Evolutionary conservation across 1,284 basidiomycete species (phyloP).

Genomic region (Apiotrichum gamsii): DNA sequence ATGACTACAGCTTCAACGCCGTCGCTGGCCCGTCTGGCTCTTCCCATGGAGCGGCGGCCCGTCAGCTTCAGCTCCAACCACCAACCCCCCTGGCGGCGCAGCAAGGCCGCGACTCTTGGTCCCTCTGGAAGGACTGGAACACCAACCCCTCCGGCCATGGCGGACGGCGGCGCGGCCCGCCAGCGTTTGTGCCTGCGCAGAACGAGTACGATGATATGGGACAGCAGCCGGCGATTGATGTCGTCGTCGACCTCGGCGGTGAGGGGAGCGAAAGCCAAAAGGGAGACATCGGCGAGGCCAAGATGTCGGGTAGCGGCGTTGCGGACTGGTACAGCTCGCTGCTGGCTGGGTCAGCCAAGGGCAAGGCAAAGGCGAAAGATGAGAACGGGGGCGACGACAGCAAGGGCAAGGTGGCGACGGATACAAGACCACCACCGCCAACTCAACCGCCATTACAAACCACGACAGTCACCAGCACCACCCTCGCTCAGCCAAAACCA

Average conservation of each 20-base stretch:
- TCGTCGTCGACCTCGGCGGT: slow-evolving; percentile 21
- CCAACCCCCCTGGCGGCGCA: not conserved
- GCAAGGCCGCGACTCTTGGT: slow-evolving; percentile 10
- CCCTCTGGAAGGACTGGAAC: slow-evolving; percentile 37
- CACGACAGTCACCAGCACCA: too few species aligned
- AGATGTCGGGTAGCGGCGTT: slow-evolving; percentile 21
- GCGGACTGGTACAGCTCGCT: slow-evolving; percentile 37
- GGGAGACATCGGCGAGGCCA: slow-evolving; percentile 2
- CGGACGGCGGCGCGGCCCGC: slow-evolving; percentile 18
- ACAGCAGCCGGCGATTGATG: slow-evolving; percentile 18
- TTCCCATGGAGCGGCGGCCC: not conserved
- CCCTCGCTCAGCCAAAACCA: slow-evolving; percentile 1
- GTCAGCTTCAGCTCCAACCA: not conserved
- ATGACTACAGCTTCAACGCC: too few species aligned
- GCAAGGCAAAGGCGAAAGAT: not conserved
- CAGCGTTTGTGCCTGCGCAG: slow-evolving; percentile 30
- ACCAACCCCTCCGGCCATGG: slow-evolving; percentile 36
- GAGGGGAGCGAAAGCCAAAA: not conserved
- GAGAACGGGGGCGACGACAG: too few species aligned
- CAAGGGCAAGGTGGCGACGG: too few species aligned
- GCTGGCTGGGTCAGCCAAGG: not conserved
- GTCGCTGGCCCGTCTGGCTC: too few species aligned
- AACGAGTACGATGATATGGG: slow-evolving; percentile 36
- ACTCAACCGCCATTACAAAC: too few species aligned
- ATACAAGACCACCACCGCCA: too few species aligned